Evolutionary conservation across 2,329 filamentous ascomycete species (phyloP).

Genomic region (Penicillium frequentans): DNA sequence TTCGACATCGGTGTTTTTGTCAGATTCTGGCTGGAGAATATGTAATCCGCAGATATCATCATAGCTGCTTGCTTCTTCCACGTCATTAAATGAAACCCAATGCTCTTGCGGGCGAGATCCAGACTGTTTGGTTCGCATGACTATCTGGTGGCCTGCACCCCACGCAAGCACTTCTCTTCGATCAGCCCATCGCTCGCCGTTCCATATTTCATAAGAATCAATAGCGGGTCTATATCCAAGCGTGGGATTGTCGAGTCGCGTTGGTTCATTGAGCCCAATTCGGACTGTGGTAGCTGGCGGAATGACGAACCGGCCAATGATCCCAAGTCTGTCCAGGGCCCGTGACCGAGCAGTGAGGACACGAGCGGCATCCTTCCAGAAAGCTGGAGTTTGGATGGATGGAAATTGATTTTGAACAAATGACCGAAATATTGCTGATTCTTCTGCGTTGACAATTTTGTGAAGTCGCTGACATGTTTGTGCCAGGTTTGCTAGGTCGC

Average conservation of each 20-base stretch:
- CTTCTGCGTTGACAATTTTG: conserved; percentile 46
- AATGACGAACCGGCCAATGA: conserved; percentile 55
- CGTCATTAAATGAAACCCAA: conserved; percentile 56
- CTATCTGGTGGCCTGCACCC: conserved; percentile 60
- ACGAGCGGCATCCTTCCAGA: conserved; percentile 53
- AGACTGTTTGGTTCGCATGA: conserved; percentile 51
- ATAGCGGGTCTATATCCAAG: conserved; percentile 61
- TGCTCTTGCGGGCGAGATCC: conserved; percentile 33
- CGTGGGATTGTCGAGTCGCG: conserved; percentile 49
- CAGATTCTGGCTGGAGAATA: conserved; percentile 49
- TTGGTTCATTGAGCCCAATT: conserved; percentile 33
- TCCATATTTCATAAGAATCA: conserved; percentile 58
- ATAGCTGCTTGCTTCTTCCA: conserved; percentile 51
- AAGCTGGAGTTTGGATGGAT: conserved; percentile 40
- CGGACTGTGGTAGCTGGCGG: conserved; percentile 44
- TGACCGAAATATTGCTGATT: conserved; percentile 48
- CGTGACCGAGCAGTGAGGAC: conserved; percentile 57
- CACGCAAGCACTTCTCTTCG: conserved; percentile 59
- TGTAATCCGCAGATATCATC: conserved; percentile 62
- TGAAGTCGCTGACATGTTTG: conserved; percentile 49
- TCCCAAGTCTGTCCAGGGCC: conserved; percentile 58
- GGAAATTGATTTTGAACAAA: conserved; percentile 53
- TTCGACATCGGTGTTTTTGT: conserved; percentile 36
- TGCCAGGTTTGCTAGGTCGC: conserved; percentile 45
- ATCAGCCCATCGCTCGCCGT: conserved; percentile 47